A percentile compares a stretch with the other conserved stretches of the same genome.
Conservation (phyloP, 352 stramenopile genomes). For the Globisporangium mamillatum region DNA sequence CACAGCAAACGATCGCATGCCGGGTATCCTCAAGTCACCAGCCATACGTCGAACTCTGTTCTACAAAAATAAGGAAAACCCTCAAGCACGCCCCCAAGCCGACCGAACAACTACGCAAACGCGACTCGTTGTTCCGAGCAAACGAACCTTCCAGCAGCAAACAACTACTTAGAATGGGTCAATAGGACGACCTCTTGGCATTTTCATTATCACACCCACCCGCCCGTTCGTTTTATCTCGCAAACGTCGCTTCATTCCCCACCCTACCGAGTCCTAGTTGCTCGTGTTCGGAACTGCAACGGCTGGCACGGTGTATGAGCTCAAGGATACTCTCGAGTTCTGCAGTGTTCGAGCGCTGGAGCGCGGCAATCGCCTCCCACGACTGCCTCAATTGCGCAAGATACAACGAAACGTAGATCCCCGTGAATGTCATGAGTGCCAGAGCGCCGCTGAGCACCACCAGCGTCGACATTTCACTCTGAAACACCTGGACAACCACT, state of each 20-base stretch:
- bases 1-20: too few species aligned
- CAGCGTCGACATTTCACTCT: neutral
- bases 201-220: neutral
- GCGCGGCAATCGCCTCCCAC: neutral
- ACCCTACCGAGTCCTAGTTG: neutral
- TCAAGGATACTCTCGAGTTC: neutral
- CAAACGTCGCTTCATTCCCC: neutral
- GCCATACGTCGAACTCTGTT: too few species aligned
- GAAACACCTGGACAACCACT: neutral
- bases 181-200: neutral
- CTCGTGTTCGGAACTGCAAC: neutral
- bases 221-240: neutral
- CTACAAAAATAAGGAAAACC: too few species aligned
- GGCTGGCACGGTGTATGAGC: neutral
- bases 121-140: too few species aligned
- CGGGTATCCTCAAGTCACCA: too few species aligned
- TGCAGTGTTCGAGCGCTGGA: constrained; percentile 1
- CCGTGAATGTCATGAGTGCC: neutral
- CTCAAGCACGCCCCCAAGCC: too few species aligned
- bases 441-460: neutral
- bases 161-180: neutral
- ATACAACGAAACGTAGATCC: neutral
- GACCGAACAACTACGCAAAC: too few species aligned
- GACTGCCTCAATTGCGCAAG: constrained; percentile 5
- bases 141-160: neutral